These are phyloP conservation scores for Clathrospora elynae DNA, from an alignment of 2,329 filamentous ascomycete species.

Conservation along the genomic window DNA sequence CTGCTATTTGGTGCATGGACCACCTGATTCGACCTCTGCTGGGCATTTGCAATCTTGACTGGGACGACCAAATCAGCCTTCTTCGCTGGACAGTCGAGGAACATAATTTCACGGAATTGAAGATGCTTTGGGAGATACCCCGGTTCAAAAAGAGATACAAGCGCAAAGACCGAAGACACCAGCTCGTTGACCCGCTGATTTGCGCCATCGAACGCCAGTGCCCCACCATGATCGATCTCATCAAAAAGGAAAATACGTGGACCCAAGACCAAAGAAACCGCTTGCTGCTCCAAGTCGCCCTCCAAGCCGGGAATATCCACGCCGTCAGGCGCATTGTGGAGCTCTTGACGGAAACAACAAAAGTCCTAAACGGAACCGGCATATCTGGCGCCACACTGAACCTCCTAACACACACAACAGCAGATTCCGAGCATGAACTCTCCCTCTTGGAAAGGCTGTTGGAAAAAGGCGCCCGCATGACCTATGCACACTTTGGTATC, in stretches of 20 bases:
- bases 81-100: too few species aligned
- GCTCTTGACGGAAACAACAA: background rate
- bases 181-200: too few species aligned
- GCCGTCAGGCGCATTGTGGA: background rate
- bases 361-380: too few species aligned
- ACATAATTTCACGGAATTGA: too few species aligned
- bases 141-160: too few species aligned
- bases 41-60: too few species aligned
- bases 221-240: background rate
- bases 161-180: too few species aligned
- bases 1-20: too few species aligned
- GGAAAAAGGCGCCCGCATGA: background rate
- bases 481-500: slow-evolving; percentile 3
- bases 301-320: background rate
- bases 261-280: background rate
- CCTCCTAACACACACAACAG: background rate
- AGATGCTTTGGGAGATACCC: too few species aligned
- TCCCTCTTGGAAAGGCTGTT: background rate
- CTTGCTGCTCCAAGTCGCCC: background rate
- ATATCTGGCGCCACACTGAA: background rate
- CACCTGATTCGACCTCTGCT: too few species aligned
- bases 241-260: background rate
- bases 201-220: background rate
- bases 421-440: background rate
- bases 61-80: too few species aligned